Evolutionary conservation across 2,329 filamentous ascomycete genomes (phyloP).

Genomic region (Xylaria sp.): DNA sequence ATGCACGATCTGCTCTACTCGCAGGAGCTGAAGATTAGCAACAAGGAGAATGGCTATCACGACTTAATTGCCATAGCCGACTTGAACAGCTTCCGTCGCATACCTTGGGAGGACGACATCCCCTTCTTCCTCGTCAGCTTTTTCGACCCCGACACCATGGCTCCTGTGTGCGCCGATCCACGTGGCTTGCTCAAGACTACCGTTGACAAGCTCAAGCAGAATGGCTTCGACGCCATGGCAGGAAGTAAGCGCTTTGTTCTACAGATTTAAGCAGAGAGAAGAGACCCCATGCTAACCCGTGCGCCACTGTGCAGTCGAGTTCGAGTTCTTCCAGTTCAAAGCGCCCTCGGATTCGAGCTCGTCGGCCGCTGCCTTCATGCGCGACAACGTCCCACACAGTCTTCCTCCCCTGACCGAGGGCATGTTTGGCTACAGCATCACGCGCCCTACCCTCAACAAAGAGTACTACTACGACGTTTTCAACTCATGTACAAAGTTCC

Average conservation of each 20-base stretch:
- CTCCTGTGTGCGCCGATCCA: conserved; percentile 64
- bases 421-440: conserved; percentile 80
- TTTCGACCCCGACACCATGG: conserved; percentile 59
- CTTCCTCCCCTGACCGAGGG: conserved; percentile 69
- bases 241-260: conserved; percentile 53
- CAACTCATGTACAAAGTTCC: conserved; percentile 63
- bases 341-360: conserved; percentile 34
- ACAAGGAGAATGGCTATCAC: conserved; percentile 72
- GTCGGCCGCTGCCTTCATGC: conserved; percentile 61
- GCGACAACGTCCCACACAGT: conserved; percentile 56
- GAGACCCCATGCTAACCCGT: conserved; percentile 3
- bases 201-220: conserved; percentile 54
- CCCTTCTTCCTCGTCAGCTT: conserved; percentile 74
- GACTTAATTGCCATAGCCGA: conserved; percentile 72
- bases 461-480: conserved; percentile 81
- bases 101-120: conserved; percentile 73
- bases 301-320: conserved; percentile 55
- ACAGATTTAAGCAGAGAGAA: background rate
- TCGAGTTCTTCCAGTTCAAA: conserved; percentile 58
- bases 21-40: conserved; percentile 68
- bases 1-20: conserved; percentile 82
- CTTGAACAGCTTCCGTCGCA: conserved; percentile 62
- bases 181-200: conserved; percentile 59
- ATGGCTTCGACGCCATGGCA: conserved; percentile 66
- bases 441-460: conserved; percentile 69